A percentile compares a stretch with the other conserved stretches of the same genome.
phyloP scores from a whole-genome alignment of 2,329 filamentous ascomycete species.

The Epichloe hybrida region DNA sequence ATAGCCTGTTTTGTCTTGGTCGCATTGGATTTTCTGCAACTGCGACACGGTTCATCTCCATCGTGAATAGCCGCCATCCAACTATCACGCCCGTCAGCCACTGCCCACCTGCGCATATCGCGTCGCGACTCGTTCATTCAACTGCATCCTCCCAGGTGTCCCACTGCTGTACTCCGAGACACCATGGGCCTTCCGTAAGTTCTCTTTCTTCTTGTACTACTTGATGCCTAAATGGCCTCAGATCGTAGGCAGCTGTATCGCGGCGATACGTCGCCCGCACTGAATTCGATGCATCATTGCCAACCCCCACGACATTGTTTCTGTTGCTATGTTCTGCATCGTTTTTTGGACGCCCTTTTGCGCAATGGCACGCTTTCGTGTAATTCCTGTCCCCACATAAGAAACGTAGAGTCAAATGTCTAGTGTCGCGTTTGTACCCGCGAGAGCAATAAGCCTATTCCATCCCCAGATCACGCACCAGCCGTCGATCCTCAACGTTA shows the following conservation, averaged over 20 bases:
- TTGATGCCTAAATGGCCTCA: neutral
- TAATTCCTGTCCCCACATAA: neutral
- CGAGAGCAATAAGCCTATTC: neutral
- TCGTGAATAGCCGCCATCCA: neutral
- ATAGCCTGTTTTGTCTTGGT: neutral
- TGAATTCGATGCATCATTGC: neutral
- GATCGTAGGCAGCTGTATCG: neutral
- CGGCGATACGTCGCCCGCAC: neutral
- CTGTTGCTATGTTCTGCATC: neutral
- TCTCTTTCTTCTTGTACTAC: constrained; percentile 6
- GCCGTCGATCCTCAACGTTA: neutral
- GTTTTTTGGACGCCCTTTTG: neutral
- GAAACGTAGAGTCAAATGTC: neutral
- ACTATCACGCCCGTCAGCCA: neutral
- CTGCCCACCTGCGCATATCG: neutral
- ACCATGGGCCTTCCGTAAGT: constrained; percentile 37
- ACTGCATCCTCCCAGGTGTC: neutral
- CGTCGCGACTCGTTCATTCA: neutral
- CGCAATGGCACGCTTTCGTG: neutral
- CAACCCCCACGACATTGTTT: neutral
- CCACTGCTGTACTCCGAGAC: neutral
- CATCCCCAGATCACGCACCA: neutral
- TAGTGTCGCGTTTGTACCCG: constrained; percentile 6
- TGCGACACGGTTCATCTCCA: neutral
- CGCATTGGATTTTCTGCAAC: neutral